A percentile compares a stretch with the other conserved stretches of the same genome.
Evolutionary conservation across 176 grass and related monocot genomes (phyloP).

Genomic region (Tuctoria greenei): DNA sequence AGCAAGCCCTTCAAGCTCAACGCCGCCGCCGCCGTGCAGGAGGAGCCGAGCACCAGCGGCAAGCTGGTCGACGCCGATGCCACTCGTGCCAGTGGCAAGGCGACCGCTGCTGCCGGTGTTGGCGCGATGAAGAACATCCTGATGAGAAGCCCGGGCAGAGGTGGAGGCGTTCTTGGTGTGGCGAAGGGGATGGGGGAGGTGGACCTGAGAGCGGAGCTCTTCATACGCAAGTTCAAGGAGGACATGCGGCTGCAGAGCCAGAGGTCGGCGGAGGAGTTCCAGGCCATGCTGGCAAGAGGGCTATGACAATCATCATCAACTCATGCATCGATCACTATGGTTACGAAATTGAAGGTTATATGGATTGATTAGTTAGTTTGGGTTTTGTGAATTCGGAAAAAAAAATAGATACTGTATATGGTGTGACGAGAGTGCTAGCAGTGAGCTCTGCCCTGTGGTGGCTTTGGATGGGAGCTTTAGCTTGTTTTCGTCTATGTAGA

Average conservation of each 20-base stretch:
- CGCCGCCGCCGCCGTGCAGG: conserved; percentile 1
- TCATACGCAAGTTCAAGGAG: conserved; percentile 79
- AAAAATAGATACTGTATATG: neutral
- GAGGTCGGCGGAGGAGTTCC: conserved; percentile 59
- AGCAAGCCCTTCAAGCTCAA: neutral
- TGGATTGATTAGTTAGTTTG: neutral
- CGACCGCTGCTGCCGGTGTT: neutral
- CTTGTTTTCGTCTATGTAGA: neutral
- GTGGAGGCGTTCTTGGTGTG: conserved; percentile 7
- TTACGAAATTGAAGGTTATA: neutral
- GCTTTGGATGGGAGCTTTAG: neutral
- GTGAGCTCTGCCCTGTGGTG: neutral
- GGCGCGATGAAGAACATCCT: conserved; percentile 26
- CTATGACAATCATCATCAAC: conserved; percentile 20
- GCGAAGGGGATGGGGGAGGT: conserved; percentile 60
- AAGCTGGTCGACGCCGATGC: neutral
- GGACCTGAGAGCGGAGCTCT: conserved; percentile 70
- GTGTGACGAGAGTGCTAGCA: neutral
- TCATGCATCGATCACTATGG: neutral
- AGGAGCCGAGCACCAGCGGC: neutral
- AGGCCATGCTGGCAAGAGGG: conserved; percentile 55
- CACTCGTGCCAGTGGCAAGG: neutral
- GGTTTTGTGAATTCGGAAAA: neutral
- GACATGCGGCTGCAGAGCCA: conserved; percentile 84
- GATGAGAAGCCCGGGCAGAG: conserved; percentile 34